Evolutionary conservation across 371 early-diverging fungal genomes (phyloP).

Genomic region (Rhizopus arrhizus): DNA sequence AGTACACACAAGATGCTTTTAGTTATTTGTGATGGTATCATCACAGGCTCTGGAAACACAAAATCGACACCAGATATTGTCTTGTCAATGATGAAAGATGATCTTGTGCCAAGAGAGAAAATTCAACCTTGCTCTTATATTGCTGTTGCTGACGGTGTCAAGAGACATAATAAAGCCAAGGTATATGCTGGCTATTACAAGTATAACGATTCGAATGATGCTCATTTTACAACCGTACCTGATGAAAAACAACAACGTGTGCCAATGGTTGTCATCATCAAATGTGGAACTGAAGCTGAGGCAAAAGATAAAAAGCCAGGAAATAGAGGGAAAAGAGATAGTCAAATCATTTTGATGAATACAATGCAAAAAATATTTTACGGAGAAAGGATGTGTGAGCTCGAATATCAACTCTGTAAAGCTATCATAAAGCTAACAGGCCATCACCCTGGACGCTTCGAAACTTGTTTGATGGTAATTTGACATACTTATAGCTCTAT

Average conservation of each 20-base stretch:
- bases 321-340: conserved; percentile 98
- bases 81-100: conserved; percentile 81
- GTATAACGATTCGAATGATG: conserved; percentile 50
- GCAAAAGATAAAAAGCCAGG: conserved; percentile 76
- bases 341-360: conserved; percentile 96
- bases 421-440: conserved; percentile 82
- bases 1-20: conserved; percentile 91
- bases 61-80: conserved; percentile 82
- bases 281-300: conserved; percentile 86
- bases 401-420: conserved; percentile 93
- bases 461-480: conserved; percentile 76
- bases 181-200: conserved; percentile 88
- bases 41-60: conserved; percentile 77
- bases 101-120: conserved; percentile 60
- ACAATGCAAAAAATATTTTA: conserved; percentile 94
- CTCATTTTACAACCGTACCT: conserved; percentile 41
- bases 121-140: conserved; percentile 80
- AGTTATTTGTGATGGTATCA: conserved; percentile 88
- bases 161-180: conserved; percentile 95
- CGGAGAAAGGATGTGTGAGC: conserved; percentile 92
- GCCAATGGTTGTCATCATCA: conserved; percentile 89
- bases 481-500: no score
- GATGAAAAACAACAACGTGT: conserved; percentile 57
- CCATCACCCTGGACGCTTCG: conserved; percentile 83
- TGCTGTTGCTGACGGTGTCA: conserved; percentile 91